These are phyloP conservation scores for Cladosporium sp. DNA, from an alignment of 2,329 filamentous ascomycete genomes.

Conservation along the genomic window DNA sequence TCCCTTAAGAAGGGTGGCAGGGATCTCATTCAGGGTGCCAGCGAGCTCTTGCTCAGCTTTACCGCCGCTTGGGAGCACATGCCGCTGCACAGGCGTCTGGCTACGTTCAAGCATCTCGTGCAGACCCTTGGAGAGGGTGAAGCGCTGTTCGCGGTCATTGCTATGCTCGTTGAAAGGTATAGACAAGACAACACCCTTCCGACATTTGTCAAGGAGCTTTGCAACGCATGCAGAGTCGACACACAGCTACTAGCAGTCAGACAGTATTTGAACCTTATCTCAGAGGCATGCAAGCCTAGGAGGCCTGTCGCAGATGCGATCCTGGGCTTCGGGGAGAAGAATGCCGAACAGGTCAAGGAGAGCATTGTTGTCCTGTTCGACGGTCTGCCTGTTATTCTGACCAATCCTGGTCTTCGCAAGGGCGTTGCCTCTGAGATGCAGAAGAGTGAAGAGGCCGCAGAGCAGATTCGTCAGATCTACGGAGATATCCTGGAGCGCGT, in stretches of 20 bases:
- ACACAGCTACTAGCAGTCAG: slow-evolving; percentile 68
- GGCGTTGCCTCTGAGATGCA: slow-evolving; percentile 23
- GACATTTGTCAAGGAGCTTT: slow-evolving; percentile 68
- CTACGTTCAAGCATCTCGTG: slow-evolving; percentile 77
- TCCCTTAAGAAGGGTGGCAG: slow-evolving; percentile 74
- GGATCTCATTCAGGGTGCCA: slow-evolving; percentile 72
- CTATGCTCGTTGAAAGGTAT: slow-evolving; percentile 87
- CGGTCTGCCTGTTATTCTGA: slow-evolving; percentile 33
- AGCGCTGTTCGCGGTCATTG: slow-evolving; percentile 79
- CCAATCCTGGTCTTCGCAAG: slow-evolving; percentile 19
- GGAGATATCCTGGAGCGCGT: slow-evolving; percentile 25
- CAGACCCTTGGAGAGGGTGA: slow-evolving; percentile 79
- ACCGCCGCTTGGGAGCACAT: slow-evolving; percentile 96
- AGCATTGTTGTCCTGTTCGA: slow-evolving; percentile 34
- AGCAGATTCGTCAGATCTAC: slow-evolving; percentile 24
- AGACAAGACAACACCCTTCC: slow-evolving; percentile 66
- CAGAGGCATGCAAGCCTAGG: slow-evolving; percentile 69
- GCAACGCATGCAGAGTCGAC: slow-evolving; percentile 64
- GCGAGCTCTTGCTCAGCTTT: slow-evolving; percentile 90
- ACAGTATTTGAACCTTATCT: slow-evolving; percentile 68
- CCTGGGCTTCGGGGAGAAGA: slow-evolving; percentile 54
- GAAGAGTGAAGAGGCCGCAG: slow-evolving; percentile 16
- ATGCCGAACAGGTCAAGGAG: slow-evolving; percentile 26
- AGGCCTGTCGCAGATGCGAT: slow-evolving; percentile 67
- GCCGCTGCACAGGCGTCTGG: slow-evolving; percentile 73